phyloP scores from a whole-genome alignment of 352 stramenopile species.

The Phytophthora pini region DNA sequence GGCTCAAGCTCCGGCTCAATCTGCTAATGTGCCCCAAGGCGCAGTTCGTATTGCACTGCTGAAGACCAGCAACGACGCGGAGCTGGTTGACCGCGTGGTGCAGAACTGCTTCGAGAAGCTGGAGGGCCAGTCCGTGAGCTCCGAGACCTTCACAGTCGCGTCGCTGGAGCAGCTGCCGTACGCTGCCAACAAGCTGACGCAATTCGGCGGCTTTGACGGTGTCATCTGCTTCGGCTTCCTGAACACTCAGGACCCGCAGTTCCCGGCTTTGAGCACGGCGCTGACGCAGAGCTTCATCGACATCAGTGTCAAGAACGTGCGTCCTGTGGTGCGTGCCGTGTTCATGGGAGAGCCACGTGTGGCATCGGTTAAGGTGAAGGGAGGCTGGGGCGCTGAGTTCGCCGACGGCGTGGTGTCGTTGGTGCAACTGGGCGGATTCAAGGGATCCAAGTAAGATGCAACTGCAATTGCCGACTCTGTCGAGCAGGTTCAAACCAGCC shows the following conservation, averaged over 20 bases:
- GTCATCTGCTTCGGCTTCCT: conserved; percentile 86
- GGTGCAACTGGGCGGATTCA: conserved; percentile 73
- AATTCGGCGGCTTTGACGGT: conserved; percentile 74
- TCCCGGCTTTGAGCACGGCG: conserved; percentile 55
- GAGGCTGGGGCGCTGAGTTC: conserved; percentile 75
- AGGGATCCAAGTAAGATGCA: conserved; percentile 36
- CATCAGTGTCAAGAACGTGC: conserved; percentile 83
- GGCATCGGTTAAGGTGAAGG: conserved; percentile 81
- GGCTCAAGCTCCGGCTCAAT: conserved; percentile 24
- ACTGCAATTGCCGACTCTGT: not conserved
- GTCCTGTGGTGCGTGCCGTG: conserved; percentile 77
- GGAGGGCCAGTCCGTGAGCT: conserved; percentile 34
- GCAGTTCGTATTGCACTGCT: conserved; percentile 67
- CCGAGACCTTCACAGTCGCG: conserved; percentile 79
- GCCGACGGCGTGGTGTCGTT: conserved; percentile 66
- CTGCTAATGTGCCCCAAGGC: conserved; percentile 7
- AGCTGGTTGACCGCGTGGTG: conserved; percentile 72
- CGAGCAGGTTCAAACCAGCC: not conserved
- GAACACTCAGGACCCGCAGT: conserved; percentile 71
- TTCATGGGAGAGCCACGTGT: conserved; percentile 81
- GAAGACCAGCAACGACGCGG: conserved; percentile 78
- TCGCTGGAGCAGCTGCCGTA: conserved; percentile 85
- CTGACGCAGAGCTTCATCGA: conserved; percentile 84
- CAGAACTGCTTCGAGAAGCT: conserved; percentile 71
- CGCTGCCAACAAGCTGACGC: conserved; percentile 83